Base-by-base conservation (phyloP, 1,284 basidiomycete species). In the Trametes polyzona region DNA sequence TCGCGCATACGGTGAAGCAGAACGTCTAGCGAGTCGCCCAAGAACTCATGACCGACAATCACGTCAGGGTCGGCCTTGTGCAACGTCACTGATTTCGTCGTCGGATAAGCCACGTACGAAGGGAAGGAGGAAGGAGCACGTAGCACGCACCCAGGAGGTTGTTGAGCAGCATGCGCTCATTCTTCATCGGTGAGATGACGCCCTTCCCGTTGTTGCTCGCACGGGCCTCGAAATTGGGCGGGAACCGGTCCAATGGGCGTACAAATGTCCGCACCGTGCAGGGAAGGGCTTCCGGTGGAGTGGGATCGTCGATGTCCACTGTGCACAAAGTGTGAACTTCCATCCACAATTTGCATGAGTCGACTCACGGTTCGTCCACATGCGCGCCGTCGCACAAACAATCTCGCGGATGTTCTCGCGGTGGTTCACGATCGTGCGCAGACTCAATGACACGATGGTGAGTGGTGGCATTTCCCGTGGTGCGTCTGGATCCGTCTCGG, bases 371-470 rank as follows among this genome's bases (percentile, higher is more conserved):
- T 94, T 90, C 49, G 90, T 85, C 96, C 96, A 99, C 19, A 91
- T 90, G 35, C 96, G 81, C 1, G 88, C 84, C 0, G 92, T 92
- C 1, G 86, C 84, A 64, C 93, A 95, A 4, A 99, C 91, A 41
- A 99, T 79, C 75, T 99, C 97, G 24, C 93, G 87, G 70, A 92
- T 95, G 74, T 98, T 98, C 70, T 93, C 92, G 55, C 87, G 85
- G 73, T 97, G 93, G 71, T 99, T 98, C 55, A 99, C 89, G 50
- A 98, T 90, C 0, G 94, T 95, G n/a, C 96, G 86, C 19, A 92
- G 72, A 55, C 93, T 90, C 17, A 99, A 76, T 65, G 93, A 96
- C 84, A 95, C 90, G 41, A 98, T 83, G 0, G 93, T 98, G 40
- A 99, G 73, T 0, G 96, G 93, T 3, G 97, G 97, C 19, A 83